phyloP scores from a whole-genome alignment of 2,329 filamentous ascomycete genomes.

The Pseudomassariella vexata region DNA sequence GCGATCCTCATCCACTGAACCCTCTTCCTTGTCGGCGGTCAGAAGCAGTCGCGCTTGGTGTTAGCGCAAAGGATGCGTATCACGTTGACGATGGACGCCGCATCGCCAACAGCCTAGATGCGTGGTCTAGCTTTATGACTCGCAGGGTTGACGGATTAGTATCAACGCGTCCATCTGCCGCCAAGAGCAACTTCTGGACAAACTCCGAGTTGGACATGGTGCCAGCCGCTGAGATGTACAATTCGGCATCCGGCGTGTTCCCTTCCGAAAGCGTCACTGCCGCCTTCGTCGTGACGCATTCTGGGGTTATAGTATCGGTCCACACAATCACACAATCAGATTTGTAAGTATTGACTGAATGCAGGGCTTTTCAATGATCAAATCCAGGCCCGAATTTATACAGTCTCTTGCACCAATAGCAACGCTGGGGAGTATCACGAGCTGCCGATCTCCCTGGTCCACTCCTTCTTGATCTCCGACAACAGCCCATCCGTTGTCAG shows the following conservation, averaged over 20 bases:
- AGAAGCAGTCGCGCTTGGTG: conserved; percentile 42
- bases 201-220: conserved; percentile 35
- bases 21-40: conserved; percentile 21
- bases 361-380: too few species aligned
- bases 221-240: conserved; percentile 43
- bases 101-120: conserved; percentile 43
- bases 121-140: conserved; percentile 23
- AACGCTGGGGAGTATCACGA: too few species aligned
- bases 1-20: conserved; percentile 35
- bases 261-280: conserved; percentile 34
- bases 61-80: conserved; percentile 40
- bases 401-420: too few species aligned
- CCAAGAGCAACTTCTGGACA: conserved; percentile 22
- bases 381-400: too few species aligned
- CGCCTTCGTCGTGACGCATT: conserved; percentile 20
- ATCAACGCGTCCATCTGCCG: conserved; percentile 29
- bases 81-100: conserved; percentile 29
- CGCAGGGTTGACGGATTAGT: conserved; percentile 31
- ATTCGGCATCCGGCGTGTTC: conserved; percentile 30
- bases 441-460: conserved; percentile 24
- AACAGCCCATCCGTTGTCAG: conserved; percentile 35
- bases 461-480: conserved; percentile 34
- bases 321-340: too few species aligned
- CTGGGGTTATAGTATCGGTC: too few species aligned
- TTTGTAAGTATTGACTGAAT: too few species aligned